Evolutionary conservation across 176 grass and related monocot genomes (phyloP).

Genomic region (Oropetium thomaeum): DNA sequence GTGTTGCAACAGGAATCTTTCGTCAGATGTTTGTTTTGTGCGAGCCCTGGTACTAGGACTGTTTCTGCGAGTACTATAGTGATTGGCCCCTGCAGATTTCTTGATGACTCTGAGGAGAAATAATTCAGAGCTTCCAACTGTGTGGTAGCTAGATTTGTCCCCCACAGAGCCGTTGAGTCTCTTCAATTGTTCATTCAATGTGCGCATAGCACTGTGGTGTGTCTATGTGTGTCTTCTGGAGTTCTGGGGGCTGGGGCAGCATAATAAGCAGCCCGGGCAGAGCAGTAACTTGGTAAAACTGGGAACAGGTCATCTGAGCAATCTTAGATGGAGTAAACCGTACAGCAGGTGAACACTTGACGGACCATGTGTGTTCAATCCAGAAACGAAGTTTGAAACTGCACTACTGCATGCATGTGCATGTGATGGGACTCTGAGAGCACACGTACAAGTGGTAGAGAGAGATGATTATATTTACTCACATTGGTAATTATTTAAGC

Average conservation of each 20-base stretch:
- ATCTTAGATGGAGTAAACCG: not conserved
- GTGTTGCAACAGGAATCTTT: conserved; percentile 36
- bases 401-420: no score
- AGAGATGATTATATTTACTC: not conserved
- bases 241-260: no score
- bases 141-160: conserved; percentile 45
- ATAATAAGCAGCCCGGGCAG: no score
- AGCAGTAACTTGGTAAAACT: conserved; percentile 37
- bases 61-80: conserved; percentile 25
- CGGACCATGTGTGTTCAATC: not conserved
- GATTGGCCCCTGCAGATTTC: conserved; percentile 40
- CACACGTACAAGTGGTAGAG: not conserved
- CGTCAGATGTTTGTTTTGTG: conserved; percentile 23
- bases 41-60: conserved; percentile 28
- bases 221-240: not conserved
- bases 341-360: conserved; percentile 2
- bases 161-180: conserved; percentile 35
- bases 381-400: not conserved
- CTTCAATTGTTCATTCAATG: conserved; percentile 42
- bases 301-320: not conserved
- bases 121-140: conserved; percentile 25
- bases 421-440: not conserved
- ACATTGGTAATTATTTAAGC: not conserved
- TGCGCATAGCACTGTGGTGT: not conserved
- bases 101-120: conserved; percentile 42